Evolutionary conservation across 192 early-diverging fungal species (phyloP), one percentile per base, ranked within the genome.

Genomic region (Backusella westeae): DNA sequence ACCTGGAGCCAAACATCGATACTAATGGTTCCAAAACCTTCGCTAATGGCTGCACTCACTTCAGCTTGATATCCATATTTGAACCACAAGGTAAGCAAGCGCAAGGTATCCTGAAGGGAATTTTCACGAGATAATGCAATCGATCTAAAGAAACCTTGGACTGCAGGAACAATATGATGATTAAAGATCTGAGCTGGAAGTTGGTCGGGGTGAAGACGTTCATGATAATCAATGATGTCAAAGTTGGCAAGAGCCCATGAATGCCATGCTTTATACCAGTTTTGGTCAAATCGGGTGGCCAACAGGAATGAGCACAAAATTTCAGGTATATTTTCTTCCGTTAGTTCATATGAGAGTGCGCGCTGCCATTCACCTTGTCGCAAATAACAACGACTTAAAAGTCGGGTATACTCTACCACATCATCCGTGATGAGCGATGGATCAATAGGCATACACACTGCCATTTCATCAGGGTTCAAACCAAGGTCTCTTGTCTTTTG

Each of bases 221-320:
- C 91, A 75, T 93, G 89, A 77, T 92, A 89, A 6, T 88, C 87
- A 73, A 96, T 88, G 35, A 92, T 93, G 77, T 99, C 95, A 78
- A 94, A 94, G 79, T 97, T 97, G 34, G 93, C 90, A 19, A 97
- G 81, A n/a, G 96, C 97, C 93, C 96, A 97, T 17, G 94, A 89
- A 76, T 99, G 97, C 96, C 97, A 99, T 19, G 96, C 97, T 73
- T 91, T 98, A 86, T 99, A 98, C 94, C 95, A 98, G 53, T 94
- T 88, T 80, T 88, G 87, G 80, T 97, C 96, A 85, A 94, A 91
- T 41, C 93, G 90, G 9, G 95, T 96, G 0, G 97, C 97, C 29
- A 94, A 91, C 0, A 88, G 82, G 78, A 94, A 96, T 6, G 94
- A 95, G 68, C 89, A 78, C 65, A 98, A 76, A 35, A 97, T 97